Conservation (phyloP, 257 asterid species). For the Solanum chmielewskii region DNA sequence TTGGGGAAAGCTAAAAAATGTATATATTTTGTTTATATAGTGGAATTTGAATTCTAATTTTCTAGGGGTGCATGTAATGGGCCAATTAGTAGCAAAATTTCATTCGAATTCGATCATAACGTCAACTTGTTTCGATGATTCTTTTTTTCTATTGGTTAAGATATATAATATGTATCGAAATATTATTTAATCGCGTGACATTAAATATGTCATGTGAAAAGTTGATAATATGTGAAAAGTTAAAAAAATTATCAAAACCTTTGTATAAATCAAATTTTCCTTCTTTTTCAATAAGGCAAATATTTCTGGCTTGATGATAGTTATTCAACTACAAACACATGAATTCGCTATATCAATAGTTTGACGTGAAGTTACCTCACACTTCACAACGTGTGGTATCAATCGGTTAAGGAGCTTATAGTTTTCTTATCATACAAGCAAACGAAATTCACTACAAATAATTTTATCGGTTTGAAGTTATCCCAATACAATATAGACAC, state of each 20-base stretch:
- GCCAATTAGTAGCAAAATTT: not conserved
- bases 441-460: not conserved
- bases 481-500: not conserved
- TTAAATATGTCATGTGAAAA: not conserved
- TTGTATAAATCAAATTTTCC: not conserved
- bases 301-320: no score
- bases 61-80: not conserved
- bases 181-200: no score
- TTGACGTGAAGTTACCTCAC: not conserved
- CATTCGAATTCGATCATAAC: not conserved
- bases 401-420: not conserved
- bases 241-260: no score
- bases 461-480: not conserved
- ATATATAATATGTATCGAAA: no score
- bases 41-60: not conserved
- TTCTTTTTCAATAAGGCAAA: not conserved
- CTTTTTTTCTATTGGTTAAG: not conserved
- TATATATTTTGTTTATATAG: not conserved
- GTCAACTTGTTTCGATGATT: no score
- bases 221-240: fast-evolving
- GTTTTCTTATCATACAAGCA: not conserved
- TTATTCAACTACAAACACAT: not conserved
- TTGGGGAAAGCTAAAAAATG: fast-evolving
- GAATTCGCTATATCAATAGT: not conserved
- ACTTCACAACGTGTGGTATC: not conserved